Percentiles rank a stretch among this genome's conserved stretches.
These are phyloP conservation scores for Mycena floridula DNA, from an alignment of 768 basidiomycete genomes.

Conservation along the genomic window DNA sequence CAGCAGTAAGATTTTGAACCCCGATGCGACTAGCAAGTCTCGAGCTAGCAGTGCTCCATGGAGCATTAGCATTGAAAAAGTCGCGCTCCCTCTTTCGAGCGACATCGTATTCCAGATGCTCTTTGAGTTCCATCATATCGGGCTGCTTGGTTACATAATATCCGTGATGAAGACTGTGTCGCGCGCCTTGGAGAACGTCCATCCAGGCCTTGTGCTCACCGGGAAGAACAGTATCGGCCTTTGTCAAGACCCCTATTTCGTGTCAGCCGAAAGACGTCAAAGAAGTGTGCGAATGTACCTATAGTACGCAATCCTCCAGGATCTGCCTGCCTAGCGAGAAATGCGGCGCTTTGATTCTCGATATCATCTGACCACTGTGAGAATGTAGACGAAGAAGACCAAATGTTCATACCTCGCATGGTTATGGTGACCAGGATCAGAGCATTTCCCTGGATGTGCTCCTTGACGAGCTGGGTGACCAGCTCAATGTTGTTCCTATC, in stretches of 20 bases:
- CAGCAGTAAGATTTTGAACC: conserved; percentile 25
- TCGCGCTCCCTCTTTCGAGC: conserved; percentile 27
- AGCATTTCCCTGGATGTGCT: conserved; percentile 43
- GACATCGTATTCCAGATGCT: conserved; percentile 19
- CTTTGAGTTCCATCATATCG: conserved; percentile 26
- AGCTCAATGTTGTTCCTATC: conserved; percentile 34
- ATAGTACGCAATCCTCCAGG: conserved; percentile 44
- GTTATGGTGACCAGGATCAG: conserved; percentile 49
- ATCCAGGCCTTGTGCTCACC: conserved; percentile 35
- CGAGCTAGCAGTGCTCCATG: conserved; percentile 32
- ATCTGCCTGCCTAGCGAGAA: conserved; percentile 40
- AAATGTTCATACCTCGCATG: conserved; percentile 38
- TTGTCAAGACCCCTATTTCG: conserved; percentile 45
- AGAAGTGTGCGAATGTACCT: conserved; percentile 22
- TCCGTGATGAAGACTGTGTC: conserved; percentile 31
- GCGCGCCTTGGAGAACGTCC: conserved; percentile 32
- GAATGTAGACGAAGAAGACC: conserved; percentile 1
- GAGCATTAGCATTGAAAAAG: conserved; percentile 27
- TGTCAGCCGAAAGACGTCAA: not conserved
- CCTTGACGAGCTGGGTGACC: conserved; percentile 42
- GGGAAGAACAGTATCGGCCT: conserved; percentile 40
- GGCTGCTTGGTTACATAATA: conserved; percentile 41
- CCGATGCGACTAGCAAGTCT: conserved; percentile 25
- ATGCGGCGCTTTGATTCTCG: conserved; percentile 50
- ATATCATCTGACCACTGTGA: conserved; percentile 39